phyloP scores from a whole-genome alignment of 1,139 yeast species.

The Kodamaea ohmeri region DNA sequence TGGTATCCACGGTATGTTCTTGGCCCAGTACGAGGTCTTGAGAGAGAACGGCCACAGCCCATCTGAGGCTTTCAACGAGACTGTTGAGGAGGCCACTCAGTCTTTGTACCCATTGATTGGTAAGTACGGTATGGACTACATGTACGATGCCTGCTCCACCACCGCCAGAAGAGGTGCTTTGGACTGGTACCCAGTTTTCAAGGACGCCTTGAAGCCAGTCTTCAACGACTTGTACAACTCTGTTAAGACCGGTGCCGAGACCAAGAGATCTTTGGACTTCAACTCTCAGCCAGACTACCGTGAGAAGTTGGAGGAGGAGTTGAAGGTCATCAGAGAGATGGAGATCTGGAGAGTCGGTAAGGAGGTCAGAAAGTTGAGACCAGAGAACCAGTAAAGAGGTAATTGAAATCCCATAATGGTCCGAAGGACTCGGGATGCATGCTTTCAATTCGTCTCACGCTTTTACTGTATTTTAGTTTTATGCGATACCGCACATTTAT shows the following conservation, averaged over 20 bases:
- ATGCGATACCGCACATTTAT: conserved; percentile 18
- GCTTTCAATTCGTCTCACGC: conserved; percentile 23
- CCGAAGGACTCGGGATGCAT: conserved; percentile 32
- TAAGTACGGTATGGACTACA: conserved; percentile 99
- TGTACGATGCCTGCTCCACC: conserved; percentile 99
- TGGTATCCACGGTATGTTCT: conserved; percentile 99
- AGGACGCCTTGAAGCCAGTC: conserved; percentile 98
- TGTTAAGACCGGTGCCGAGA: conserved; percentile 94
- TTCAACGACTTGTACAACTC: conserved; percentile 94
- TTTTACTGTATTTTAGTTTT: conserved; percentile 15
- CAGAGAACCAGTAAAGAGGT: conserved; percentile 80
- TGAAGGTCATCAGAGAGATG: conserved; percentile 88
- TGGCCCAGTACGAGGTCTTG: conserved; percentile 98
- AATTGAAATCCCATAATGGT: conserved; percentile 23
- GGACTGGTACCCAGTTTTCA: conserved; percentile 99
- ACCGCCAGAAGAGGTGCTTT: conserved; percentile 99
- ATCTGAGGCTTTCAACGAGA: conserved; percentile 99
- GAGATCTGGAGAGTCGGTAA: conserved; percentile 99
- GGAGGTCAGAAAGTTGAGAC: conserved; percentile 99
- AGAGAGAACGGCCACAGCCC: conserved; percentile 99
- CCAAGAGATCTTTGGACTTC: conserved; percentile 96
- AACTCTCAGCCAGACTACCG: conserved; percentile 98
- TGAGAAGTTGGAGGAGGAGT: conserved; percentile 91
- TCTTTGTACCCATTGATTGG: conserved; percentile 98
- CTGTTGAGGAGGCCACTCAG: conserved; percentile 99